Percentiles rank a stretch among this genome's conserved stretches.
Evolutionary conservation across 2,329 filamentous ascomycete genomes (phyloP).

Genomic region (Fusarium caatingaense): DNA sequence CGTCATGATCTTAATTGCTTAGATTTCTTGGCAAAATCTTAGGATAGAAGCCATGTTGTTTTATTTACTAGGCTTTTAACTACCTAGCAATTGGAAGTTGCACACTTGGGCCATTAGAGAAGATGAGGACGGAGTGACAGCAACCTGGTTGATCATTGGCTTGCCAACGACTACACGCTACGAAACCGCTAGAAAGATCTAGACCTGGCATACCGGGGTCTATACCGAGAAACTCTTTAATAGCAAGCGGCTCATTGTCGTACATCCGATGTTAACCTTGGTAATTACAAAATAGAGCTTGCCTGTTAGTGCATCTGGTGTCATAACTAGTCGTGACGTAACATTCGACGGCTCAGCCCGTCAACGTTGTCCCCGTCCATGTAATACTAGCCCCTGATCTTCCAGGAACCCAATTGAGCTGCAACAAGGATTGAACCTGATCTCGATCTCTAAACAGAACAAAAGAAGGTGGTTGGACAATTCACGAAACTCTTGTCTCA

Average conservation of each 20-base stretch:
- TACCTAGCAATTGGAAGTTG: neutral
- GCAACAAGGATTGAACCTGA: constrained; percentile 8
- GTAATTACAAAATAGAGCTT: neutral
- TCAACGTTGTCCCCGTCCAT: constrained; percentile 1
- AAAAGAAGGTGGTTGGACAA: constrained; percentile 22
- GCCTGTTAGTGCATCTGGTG: constrained; percentile 1
- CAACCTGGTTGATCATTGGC: neutral
- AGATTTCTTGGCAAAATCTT: neutral
- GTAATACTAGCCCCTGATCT: constrained; percentile 23
- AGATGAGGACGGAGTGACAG: neutral
- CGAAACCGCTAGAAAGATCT: neutral
- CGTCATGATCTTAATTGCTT: neutral
- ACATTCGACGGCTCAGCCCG: constrained; percentile 16
- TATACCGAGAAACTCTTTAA: neutral
- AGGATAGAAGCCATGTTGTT: neutral
- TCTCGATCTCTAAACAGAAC: constrained; percentile 8
- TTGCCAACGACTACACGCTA: neutral
- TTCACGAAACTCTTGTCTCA: constrained; percentile 5
- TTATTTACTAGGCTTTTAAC: too few relatives aligned
- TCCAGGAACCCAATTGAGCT: neutral
- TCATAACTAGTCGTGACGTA: constrained; percentile 30
- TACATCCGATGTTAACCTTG: neutral
- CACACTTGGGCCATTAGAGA: neutral
- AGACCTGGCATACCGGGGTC: neutral
- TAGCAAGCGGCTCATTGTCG: neutral